Base-by-base conservation (phyloP, 495 filamentous ascomycete species). In the Trypethelium eluteriae region DNA sequence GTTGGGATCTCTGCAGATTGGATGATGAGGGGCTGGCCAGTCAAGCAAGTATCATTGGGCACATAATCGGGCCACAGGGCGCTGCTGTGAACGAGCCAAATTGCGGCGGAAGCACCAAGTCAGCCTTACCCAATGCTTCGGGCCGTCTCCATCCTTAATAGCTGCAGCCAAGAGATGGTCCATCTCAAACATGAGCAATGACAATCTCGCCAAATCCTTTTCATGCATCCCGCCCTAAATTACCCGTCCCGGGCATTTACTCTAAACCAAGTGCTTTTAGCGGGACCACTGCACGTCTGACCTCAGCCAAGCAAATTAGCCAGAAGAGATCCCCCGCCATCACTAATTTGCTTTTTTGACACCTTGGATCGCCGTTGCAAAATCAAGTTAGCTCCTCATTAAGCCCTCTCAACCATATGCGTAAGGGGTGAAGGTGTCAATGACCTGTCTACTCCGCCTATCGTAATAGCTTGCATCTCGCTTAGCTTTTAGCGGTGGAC, bases 191-290 rank as follows among this genome's bases (percentile, higher is more conserved):
- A 53, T 18, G 25, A 53, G 49, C 49, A 35, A 11, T 36, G 5
- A 10, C 53, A 59, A 59, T 59, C 36, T 59, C 18, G 53, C 53
- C 53, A 59, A 59, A 35, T 59, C 53, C 53, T 59, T 59, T 18
- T 32, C 32, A 6, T 36, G 25, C 25, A 25, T 25, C 25, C 25
- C 25, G 53, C 32, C 53, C 53, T 32, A 34, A 59, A 59, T 7
- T 59, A 32, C 7, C 32, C 53, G 3, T 59, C 32, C 18, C 6
- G 25, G 11, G 53, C 7, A 32, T 36, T 5, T 10, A 18, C 18
- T 36, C 11, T 3, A n/a, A 35, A 36, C 14, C 49, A 0, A 16
- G 49, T 16, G 5, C 5, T 53, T 18, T 53, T 53, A 53, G 49
- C 49, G 49, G 14, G 25, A 11, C 49, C 7, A 36, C 53, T 36